Percentiles rank a stretch among this genome's conserved stretches.
phyloP scores from a whole-genome alignment of 139 green algal species.

The Chlorella sp. region DNA sequence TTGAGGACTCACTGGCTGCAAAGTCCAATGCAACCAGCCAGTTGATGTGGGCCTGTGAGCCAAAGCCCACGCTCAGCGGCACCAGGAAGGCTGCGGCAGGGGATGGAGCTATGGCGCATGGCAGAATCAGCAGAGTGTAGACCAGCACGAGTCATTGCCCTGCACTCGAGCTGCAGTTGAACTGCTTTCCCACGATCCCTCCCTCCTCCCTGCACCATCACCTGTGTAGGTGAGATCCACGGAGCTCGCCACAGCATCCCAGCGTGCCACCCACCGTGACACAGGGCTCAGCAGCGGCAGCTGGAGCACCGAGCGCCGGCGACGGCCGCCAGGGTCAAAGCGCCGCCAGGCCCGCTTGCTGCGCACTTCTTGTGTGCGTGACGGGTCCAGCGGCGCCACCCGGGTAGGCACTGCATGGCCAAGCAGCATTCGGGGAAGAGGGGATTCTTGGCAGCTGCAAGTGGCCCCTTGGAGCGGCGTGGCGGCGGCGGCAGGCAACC shows the following conservation, averaged over 20 bases:
- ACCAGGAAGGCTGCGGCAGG: constrained; percentile 5
- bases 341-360: not conserved
- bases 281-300: not conserved
- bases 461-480: too few species aligned
- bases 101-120: not conserved
- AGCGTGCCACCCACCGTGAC: not conserved
- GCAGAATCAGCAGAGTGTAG: too few species aligned
- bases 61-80: not conserved
- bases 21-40: constrained; percentile 7
- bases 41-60: not conserved
- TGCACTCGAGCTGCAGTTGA: too few species aligned
- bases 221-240: constrained; percentile 10
- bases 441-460: too few species aligned
- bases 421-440: too few species aligned
- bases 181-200: too few species aligned
- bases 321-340: not conserved
- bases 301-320: not conserved
- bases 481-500: too few species aligned
- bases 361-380: not conserved
- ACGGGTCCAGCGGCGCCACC: not conserved
- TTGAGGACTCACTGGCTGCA: constrained; percentile 9
- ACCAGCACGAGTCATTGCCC: too few species aligned
- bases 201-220: not conserved
- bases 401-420: not conserved
- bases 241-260: not conserved